Base-by-base conservation (phyloP, 495 filamentous ascomycete genomes). In the Penicillium parvum region DNA sequence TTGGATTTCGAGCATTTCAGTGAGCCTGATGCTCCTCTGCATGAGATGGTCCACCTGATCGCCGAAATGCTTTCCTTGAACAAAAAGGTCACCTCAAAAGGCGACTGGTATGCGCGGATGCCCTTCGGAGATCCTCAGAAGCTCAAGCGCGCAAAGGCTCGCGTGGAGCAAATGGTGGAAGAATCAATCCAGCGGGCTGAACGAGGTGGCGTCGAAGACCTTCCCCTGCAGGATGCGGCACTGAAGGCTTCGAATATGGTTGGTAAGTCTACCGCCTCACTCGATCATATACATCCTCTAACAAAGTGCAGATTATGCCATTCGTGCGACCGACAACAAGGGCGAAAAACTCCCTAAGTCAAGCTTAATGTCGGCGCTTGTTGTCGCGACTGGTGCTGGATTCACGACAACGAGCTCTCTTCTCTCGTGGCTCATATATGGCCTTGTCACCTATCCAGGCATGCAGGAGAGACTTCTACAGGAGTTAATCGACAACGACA, bases 361-460 rank as follows among this genome's bases (percentile, higher is more conserved):
- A 7, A 57, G 55, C 26, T 22, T 71, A 0, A 40, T 67, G 2
- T 49, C 47, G 47, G 54, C 57, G 2, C 37, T 66, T 1, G 45
- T 64, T 3, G 60, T 68, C 3, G 59, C 64, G 2, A 67, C 64
- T 4, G 75, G 68, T 2, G 77, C 77, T 30, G 77, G 77, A 7
- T 81, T 76, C 52, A 74, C 70, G 1, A 81, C 76, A 4, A 79
- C 68, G 10, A 62, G 64, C 2, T 64, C 66, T 3, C 65, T 78
- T 7, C 53, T 81, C 2, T 74, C 74, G 0, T 81, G 77, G 77
- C 48, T 72, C 1, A 57, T 79, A 33, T 81, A 76, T 49, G 57
- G 61, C 11, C 42, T 79, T 14, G 64, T 67, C 30, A 61, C 49
- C 1, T 78, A 79, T 38, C 58, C 61, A 0, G 74, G 66, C 0